Percentiles rank a stretch among this genome's conserved stretches.
phyloP scores from a whole-genome alignment of 768 basidiomycete genomes.

The Trametes elegans region DNA sequence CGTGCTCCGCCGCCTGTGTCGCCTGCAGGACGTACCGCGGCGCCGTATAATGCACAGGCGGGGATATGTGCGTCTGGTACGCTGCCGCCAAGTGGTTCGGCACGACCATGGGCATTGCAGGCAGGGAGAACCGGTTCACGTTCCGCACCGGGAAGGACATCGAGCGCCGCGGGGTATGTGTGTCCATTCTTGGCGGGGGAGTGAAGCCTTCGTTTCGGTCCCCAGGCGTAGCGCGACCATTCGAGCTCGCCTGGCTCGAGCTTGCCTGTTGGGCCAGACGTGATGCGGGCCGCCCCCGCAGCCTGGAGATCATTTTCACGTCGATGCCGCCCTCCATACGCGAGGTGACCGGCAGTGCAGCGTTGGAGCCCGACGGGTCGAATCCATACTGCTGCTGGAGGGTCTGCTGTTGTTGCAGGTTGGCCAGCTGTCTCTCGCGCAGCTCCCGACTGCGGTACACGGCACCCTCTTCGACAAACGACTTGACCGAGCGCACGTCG shows the following conservation, averaged over 20 bases:
- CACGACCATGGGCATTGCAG: conserved; percentile 6
- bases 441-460: conserved; percentile 16
- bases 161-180: conserved; percentile 31
- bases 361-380: conserved; percentile 11
- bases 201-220: conserved; percentile 16
- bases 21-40: conserved; percentile 14
- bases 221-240: conserved; percentile 5
- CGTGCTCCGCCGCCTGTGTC: conserved; percentile 6
- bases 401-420: conserved; percentile 10
- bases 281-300: conserved; percentile 24
- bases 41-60: conserved; percentile 6
- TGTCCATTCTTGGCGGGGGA: conserved; percentile 29
- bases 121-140: conserved; percentile 19
- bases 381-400: conserved; percentile 18
- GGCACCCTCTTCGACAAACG: conserved; percentile 52
- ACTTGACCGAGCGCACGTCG: conserved; percentile 66
- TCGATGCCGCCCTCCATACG: conserved; percentile 19
- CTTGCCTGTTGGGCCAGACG: conserved; percentile 17
- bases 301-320: conserved; percentile 20
- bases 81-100: conserved; percentile 13
- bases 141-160: conserved; percentile 33
- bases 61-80: conserved; percentile 13
- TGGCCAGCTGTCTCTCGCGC: conserved; percentile 10
- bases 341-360: conserved; percentile 1
- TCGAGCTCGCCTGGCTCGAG: background rate